Percentiles rank a stretch among this genome's conserved stretches.
These are phyloP conservation scores for Candida caryicola DNA, from an alignment of 805 yeast species.

Conservation along the genomic window DNA sequence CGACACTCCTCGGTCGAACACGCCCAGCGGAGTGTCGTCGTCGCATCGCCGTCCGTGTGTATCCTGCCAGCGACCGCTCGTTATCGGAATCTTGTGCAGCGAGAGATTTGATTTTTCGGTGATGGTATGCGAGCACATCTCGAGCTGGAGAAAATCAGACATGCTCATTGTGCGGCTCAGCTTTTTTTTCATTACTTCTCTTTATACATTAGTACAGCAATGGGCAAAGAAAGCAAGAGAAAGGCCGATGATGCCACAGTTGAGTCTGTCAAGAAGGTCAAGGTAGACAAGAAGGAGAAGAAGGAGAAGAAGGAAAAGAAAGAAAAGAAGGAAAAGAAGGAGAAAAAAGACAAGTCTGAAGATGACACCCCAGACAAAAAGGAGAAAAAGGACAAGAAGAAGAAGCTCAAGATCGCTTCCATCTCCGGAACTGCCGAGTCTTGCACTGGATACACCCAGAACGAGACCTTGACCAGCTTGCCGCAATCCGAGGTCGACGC, in stretches of 20 bases:
- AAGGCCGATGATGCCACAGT: constrained; percentile 24
- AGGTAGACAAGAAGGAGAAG: constrained; percentile 39
- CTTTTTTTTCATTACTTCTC: neutral
- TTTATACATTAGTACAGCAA: constrained; percentile 1
- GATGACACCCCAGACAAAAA: constrained; percentile 20
- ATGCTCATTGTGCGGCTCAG: constrained; percentile 4
- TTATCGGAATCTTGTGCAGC: too few species aligned
- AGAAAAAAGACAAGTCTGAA: constrained; percentile 26
- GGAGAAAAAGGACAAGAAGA: constrained; percentile 9
- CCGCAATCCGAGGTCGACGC: constrained; percentile 57
- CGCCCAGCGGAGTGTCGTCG: too few species aligned
- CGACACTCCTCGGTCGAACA: too few species aligned
- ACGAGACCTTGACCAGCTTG: constrained; percentile 35
- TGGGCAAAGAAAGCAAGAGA: constrained; percentile 25
- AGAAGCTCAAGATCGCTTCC: constrained; percentile 6
- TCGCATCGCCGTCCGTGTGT: too few species aligned
- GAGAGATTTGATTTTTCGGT: too few species aligned
- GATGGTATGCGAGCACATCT: too few species aligned
- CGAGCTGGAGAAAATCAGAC: too few species aligned
- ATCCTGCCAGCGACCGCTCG: too few species aligned
- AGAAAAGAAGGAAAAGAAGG: constrained; percentile 29
- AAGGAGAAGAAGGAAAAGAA: constrained; percentile 35
- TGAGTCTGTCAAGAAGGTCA: constrained; percentile 25
- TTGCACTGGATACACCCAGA: constrained; percentile 33
- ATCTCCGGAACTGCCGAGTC: constrained; percentile 11